A percentile compares a stretch with the other conserved stretches of the same genome.
Evolutionary conservation across 306 rosid species (phyloP).

Genomic region (Prunus padus): DNA sequence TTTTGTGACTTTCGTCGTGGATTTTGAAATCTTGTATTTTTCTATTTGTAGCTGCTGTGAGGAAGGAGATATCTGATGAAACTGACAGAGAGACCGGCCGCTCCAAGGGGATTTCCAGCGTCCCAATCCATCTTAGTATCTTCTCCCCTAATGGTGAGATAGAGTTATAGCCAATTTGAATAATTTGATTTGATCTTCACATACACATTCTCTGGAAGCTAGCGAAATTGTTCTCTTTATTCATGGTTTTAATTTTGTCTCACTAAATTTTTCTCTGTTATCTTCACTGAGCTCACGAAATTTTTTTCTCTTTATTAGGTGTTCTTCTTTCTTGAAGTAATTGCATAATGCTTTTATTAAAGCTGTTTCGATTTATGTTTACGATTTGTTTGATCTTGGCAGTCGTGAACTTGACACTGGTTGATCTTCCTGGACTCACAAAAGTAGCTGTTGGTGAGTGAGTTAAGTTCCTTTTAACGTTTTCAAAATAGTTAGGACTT

Average conservation of each 20-base stretch:
- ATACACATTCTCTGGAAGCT: no score
- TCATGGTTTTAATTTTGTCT: neutral
- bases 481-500: neutral
- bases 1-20: neutral
- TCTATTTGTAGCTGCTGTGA: conserved; percentile 30
- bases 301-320: neutral
- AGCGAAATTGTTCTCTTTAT: neutral
- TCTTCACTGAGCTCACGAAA: neutral
- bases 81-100: conserved; percentile 49
- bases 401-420: conserved; percentile 47
- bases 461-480: neutral
- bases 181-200: neutral
- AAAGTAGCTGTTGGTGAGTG: conserved; percentile 50
- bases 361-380: neutral
- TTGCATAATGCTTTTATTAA: neutral
- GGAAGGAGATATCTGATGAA: conserved; percentile 44
- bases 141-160: conserved; percentile 42
- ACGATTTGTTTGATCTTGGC: conserved; percentile 11
- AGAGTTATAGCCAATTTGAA: neutral
- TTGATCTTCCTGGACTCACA: conserved; percentile 54
- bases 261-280: neutral
- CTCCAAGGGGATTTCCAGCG: conserved; percentile 35
- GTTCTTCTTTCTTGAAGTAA: neutral
- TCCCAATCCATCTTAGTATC: conserved; percentile 51
- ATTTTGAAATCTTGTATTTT: neutral